These are phyloP conservation scores for Colletotrichum orchidophilum DNA, from an alignment of 2,329 filamentous ascomycete genomes.

Conservation along the genomic window DNA sequence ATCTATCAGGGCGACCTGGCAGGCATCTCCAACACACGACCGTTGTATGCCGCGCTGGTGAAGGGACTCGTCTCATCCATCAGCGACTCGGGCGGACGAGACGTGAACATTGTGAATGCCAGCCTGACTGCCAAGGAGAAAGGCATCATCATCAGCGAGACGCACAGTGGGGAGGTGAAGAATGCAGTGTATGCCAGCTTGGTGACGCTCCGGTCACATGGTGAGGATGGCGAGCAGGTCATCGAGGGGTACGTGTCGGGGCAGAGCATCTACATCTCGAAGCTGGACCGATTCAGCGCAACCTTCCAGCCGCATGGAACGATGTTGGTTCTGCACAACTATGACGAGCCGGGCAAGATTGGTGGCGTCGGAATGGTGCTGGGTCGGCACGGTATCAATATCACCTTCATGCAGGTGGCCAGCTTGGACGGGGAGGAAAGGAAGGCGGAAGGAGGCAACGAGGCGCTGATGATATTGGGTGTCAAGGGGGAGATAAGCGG, in stretches of 20 bases:
- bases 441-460: slow-evolving; percentile 55
- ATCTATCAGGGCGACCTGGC: slow-evolving; percentile 81
- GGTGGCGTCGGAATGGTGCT: slow-evolving; percentile 78
- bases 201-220: slow-evolving; percentile 72
- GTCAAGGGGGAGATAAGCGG: slow-evolving; percentile 72
- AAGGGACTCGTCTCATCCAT: slow-evolving; percentile 79
- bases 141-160: slow-evolving; percentile 79
- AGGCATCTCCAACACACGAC: slow-evolving; percentile 76
- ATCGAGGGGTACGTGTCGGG: slow-evolving; percentile 75
- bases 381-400: slow-evolving; percentile 78
- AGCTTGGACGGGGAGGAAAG: slow-evolving; percentile 54
- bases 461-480: slow-evolving; percentile 85
- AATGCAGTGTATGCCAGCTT: slow-evolving; percentile 73
- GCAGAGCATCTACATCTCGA: slow-evolving; percentile 73
- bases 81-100: slow-evolving; percentile 70
- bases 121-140: slow-evolving; percentile 79
- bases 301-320: slow-evolving; percentile 79
- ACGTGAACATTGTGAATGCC: slow-evolving; percentile 87
- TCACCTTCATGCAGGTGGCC: slow-evolving; percentile 81
- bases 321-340: slow-evolving; percentile 82
- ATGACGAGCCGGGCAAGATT: slow-evolving; percentile 84
- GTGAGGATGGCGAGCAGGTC: slow-evolving; percentile 50
- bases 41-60: slow-evolving; percentile 80
- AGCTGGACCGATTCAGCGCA: slow-evolving; percentile 77
- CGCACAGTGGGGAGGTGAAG: slow-evolving; percentile 69